Conservation (phyloP, 2,329 filamentous ascomycete genomes). For the Moelleriella libera region DNA sequence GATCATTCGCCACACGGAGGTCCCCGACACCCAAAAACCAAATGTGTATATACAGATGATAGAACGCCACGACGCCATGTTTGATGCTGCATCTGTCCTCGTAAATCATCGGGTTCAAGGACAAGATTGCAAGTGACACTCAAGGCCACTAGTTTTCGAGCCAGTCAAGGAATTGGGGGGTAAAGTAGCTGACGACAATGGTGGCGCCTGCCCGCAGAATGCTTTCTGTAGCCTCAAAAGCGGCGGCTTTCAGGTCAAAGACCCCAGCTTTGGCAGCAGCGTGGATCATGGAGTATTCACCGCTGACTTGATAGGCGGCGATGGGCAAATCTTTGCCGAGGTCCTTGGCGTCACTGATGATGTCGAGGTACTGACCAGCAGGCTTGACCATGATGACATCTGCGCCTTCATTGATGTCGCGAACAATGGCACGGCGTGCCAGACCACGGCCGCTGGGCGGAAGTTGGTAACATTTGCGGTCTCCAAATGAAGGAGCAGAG, state of each 20-base stretch:
- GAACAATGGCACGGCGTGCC: conserved; percentile 74
- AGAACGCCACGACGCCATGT: neutral
- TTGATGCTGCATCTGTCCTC: too few species aligned
- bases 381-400: conserved; percentile 99
- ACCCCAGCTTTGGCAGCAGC: conserved; percentile 91
- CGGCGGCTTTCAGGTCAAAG: conserved; percentile 89
- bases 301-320: conserved; percentile 92
- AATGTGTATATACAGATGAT: too few species aligned
- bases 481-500: conserved; percentile 80
- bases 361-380: conserved; percentile 87
- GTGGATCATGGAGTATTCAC: conserved; percentile 96
- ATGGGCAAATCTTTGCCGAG: conserved; percentile 83
- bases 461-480: conserved; percentile 92
- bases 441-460: conserved; percentile 85
- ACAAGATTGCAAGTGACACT: too few species aligned
- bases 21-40: too few species aligned
- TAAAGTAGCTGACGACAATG: conserved; percentile 91
- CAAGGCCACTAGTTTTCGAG: conserved; percentile 29
- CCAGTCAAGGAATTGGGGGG: conserved; percentile 64
- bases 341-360: conserved; percentile 94
- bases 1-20: too few species aligned
- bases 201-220: conserved; percentile 87
- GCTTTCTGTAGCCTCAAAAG: conserved; percentile 84
- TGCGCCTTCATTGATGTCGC: conserved; percentile 86
- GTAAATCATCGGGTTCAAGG: too few species aligned